Evolutionary conservation across 345 rosid species (phyloP).

Genomic region (Noccaea bulbosa): DNA sequence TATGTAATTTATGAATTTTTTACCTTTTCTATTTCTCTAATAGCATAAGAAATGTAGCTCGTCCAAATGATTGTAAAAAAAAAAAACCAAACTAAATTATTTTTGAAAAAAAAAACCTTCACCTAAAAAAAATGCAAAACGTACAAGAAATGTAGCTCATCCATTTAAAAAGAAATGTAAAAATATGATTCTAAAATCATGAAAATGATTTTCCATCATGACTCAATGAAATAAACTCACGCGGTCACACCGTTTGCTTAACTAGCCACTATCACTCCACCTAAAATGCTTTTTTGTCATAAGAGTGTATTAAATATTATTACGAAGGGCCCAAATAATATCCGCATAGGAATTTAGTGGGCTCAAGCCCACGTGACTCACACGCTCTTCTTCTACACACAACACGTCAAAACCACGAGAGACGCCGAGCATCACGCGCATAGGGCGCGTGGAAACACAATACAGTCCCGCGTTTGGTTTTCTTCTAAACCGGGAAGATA

Average conservation of each 20-base stretch:
- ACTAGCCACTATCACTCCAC: neutral
- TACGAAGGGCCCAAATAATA: conserved; percentile 4
- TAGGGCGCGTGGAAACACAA: neutral
- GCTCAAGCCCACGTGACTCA: conserved; percentile 28
- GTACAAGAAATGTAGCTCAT: neutral
- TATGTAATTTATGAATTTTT: neutral
- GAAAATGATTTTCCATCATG: neutral
- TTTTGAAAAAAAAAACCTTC: too few species aligned
- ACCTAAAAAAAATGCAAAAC: too few species aligned
- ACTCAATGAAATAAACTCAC: neutral
- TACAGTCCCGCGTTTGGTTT: neutral
- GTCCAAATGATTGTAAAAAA: neutral
- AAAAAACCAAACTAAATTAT: too few species aligned
- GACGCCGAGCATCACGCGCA: conserved; percentile 5
- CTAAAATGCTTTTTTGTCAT: neutral
- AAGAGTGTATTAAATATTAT: neutral
- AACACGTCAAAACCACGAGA: neutral
- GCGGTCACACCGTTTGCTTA: conserved; percentile 6
- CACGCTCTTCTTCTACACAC: neutral
- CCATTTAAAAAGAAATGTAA: neutral
- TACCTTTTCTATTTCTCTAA: neutral
- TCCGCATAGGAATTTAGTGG: conserved; percentile 1
- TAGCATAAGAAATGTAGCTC: neutral
- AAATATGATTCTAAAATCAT: neutral
- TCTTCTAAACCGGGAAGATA: conserved; percentile 12